Conservation (phyloP, 805 yeast genomes). For the Starmerella scarabaei region DNA sequence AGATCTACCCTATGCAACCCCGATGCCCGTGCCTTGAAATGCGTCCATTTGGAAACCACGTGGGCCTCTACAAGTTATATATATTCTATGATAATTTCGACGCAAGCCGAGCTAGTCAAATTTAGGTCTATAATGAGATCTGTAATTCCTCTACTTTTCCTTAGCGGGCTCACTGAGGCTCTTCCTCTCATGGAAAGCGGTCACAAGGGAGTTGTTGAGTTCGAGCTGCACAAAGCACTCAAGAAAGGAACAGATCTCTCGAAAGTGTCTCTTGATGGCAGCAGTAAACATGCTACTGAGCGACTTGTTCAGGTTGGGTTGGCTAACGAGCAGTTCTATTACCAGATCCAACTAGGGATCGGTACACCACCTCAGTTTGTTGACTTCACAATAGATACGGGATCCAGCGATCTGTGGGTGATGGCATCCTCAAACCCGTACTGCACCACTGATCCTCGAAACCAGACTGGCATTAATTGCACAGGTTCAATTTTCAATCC, state of each 20-base stretch:
- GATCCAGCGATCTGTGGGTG: conserved; percentile 64
- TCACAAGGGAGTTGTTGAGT: conserved; percentile 1
- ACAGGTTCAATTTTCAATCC: conserved; percentile 23
- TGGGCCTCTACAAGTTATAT: no score
- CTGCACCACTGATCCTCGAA: conserved; percentile 6
- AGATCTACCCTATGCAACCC: no score
- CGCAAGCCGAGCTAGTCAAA: no score
- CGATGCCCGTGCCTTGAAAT: no score
- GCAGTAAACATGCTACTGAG: not conserved
- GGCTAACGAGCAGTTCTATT: conserved; percentile 16
- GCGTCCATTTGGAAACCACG: no score
- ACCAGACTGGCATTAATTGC: conserved; percentile 18
- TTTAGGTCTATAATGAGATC: no score
- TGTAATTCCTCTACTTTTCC: no score
- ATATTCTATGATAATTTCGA: no score
- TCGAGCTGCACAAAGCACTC: conserved; percentile 4
- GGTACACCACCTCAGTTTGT: conserved; percentile 47
- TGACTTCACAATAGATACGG: conserved; percentile 52
- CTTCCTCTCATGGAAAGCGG: not conserved
- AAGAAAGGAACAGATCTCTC: conserved; percentile 1
- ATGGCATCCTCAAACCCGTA: conserved; percentile 14
- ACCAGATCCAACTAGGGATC: conserved; percentile 23
- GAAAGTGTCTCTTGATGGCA: not conserved
- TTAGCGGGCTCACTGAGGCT: not conserved
- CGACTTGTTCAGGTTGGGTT: conserved; percentile 1